Conservation (phyloP, 2,329 filamentous ascomycete genomes). For the Diplodia corticola region DNA sequence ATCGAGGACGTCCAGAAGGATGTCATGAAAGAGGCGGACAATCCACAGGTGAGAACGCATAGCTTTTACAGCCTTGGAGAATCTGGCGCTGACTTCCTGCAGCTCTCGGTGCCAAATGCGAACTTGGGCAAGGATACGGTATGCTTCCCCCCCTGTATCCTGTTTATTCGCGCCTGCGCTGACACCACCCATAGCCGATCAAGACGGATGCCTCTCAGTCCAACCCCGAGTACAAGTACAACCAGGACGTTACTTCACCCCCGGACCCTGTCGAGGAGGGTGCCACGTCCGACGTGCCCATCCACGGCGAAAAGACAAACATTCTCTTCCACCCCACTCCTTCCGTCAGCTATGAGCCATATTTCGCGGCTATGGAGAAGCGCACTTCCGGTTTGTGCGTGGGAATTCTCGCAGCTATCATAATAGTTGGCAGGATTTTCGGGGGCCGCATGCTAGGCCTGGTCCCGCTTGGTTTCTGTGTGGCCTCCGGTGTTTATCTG, state of each 20-base stretch:
- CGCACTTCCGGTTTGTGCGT: slow-evolving; percentile 70
- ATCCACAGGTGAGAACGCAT: slow-evolving; percentile 61
- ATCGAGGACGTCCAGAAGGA: slow-evolving; percentile 79
- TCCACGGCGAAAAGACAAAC: slow-evolving; percentile 95
- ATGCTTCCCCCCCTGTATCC: slow-evolving; percentile 29
- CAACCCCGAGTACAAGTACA: slow-evolving; percentile 76
- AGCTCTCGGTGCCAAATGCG: slow-evolving; percentile 85
- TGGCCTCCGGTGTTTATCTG: slow-evolving; percentile 77
- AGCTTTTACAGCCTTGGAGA: neutral
- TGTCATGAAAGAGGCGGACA: slow-evolving; percentile 67
- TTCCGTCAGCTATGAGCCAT: slow-evolving; percentile 84
- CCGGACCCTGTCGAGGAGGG: slow-evolving; percentile 82
- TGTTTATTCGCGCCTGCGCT: slow-evolving; percentile 12
- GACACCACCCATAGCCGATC: slow-evolving; percentile 50
- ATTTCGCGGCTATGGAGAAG: slow-evolving; percentile 74
- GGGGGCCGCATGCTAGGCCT: slow-evolving; percentile 76
- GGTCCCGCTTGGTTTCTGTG: slow-evolving; percentile 68
- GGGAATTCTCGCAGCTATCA: slow-evolving; percentile 70
- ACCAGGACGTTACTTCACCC: slow-evolving; percentile 86
- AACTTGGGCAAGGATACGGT: slow-evolving; percentile 75
- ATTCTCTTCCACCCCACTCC: slow-evolving; percentile 95
- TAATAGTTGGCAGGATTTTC: slow-evolving; percentile 76
- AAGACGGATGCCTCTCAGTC: slow-evolving; percentile 71
- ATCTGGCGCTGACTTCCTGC: slow-evolving; percentile 10
- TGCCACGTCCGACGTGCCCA: slow-evolving; percentile 88